Base-by-base conservation (phyloP, 2,329 filamentous ascomycete species). In the Cytospora paraplurivora region DNA sequence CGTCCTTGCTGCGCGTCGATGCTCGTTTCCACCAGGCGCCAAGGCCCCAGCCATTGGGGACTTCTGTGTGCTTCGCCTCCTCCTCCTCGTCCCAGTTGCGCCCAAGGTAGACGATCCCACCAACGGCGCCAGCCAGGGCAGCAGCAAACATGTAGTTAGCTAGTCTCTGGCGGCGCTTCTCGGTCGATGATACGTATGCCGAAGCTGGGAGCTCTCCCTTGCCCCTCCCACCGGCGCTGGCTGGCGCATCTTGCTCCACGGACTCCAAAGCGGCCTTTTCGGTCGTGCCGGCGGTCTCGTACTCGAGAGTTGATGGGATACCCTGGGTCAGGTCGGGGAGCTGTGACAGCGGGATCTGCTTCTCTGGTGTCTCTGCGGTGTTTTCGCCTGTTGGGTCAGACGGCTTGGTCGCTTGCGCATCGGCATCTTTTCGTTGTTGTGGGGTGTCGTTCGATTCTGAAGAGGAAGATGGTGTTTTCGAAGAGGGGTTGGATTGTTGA, bases 261-360 rank as follows among this genome's bases (percentile, higher is more conserved):
- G 77, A 69, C 41, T 78, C 63, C 51, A 78, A 63, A 0, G 74
- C 73, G 0, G 73, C 68, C 68, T 74, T 70, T 70, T 79, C 67
- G 68, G 72, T 77, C n/a, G 77, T 75, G 66, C 79, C 76, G 0
- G 79, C 76, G 62, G 89, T 85, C 77, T 97, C 94, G 65, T 88
- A 88, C 62, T 89, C 91, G 62, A 97, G 83, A 1, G 93, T 97
- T 1, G 93, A 97, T 0, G 94, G 94, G 67, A 98, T 96, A 68
- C 94, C 94, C 72, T 94, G 89, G n/a, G 92, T 95, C 52, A 98
- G 82, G 74, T 98, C 93, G 59, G 94, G 94, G 13, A 97, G 85
- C 59, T 91, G 88, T 71, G 88, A 84, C 59, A 85, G 81, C 32
- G 86, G 81, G 69, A 83, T 78, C 64, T 78, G 70, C 58, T 79